These are phyloP conservation scores for Linum tenue DNA, from an alignment of 345 rosid genomes.

Conservation along the genomic window DNA sequence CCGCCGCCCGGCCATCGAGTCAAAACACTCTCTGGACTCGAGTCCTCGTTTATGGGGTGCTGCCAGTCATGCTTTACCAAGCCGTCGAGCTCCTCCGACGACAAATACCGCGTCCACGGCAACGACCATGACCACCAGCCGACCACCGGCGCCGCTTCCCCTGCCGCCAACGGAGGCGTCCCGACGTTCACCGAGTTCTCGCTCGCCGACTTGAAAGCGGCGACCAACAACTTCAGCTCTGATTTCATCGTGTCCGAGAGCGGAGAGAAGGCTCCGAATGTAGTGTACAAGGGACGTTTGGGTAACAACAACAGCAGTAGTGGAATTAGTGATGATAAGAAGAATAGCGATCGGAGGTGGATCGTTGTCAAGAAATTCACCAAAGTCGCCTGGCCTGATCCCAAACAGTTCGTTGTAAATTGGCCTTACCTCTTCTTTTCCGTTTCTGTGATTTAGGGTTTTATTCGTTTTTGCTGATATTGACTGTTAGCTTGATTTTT, in stretches of 20 bases:
- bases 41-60: conserved; percentile 15
- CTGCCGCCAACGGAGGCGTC: conserved; percentile 17
- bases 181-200: conserved; percentile 61
- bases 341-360: conserved; percentile 28
- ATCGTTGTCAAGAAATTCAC: conserved; percentile 76
- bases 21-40: not conserved
- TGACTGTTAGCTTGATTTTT: not conserved
- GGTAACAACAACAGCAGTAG: conserved; percentile 17
- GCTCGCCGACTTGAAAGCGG: conserved; percentile 58
- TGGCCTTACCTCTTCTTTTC: not conserved
- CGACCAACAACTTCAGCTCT: conserved; percentile 71
- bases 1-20: not conserved
- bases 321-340: no score
- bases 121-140: conserved; percentile 1
- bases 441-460: conserved; percentile 8
- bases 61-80: conserved; percentile 17
- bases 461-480: not conserved
- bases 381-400: conserved; percentile 82
- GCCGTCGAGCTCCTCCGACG: not conserved
- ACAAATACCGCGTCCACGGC: not conserved
- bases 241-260: conserved; percentile 65
- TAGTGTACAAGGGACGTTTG: conserved; percentile 68
- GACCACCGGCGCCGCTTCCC: conserved; percentile 7
- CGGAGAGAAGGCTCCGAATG: conserved; percentile 71
- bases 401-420: conserved; percentile 71